Conservation (phyloP, 176 grass and related monocot genomes). For the Themeda triandra region DNA sequence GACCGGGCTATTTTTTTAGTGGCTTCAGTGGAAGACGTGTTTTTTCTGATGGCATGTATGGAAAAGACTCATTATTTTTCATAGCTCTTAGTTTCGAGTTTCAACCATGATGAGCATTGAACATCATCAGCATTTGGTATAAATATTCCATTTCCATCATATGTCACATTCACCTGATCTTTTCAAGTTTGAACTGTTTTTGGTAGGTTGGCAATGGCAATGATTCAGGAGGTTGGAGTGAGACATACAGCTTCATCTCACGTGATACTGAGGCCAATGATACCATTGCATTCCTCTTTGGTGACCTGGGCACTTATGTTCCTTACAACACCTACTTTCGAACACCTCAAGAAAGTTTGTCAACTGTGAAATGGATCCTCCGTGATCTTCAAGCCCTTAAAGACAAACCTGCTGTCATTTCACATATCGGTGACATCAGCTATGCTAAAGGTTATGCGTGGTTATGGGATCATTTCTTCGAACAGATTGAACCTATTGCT, state of each 20-base stretch:
- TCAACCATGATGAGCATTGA: neutral
- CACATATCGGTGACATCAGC: neutral
- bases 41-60: too few relatives aligned
- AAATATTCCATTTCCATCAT: neutral
- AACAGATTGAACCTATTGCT: neutral
- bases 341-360: neutral
- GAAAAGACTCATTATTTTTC: too few relatives aligned
- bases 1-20: too few relatives aligned
- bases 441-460: neutral
- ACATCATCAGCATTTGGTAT: neutral
- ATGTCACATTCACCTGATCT: neutral
- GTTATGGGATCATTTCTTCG: neutral
- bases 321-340: neutral
- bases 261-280: slow-evolving; percentile 55
- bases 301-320: neutral
- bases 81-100: neutral
- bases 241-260: slow-evolving; percentile 72
- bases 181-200: neutral
- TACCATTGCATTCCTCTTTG: neutral
- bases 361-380: neutral
- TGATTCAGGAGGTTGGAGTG: slow-evolving; percentile 60
- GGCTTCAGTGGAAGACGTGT: too few relatives aligned
- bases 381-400: neutral
- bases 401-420: neutral
- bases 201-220: neutral